Conservation (phyloP, 2,329 filamentous ascomycete genomes). For the Davidsoniella eucalypti region DNA sequence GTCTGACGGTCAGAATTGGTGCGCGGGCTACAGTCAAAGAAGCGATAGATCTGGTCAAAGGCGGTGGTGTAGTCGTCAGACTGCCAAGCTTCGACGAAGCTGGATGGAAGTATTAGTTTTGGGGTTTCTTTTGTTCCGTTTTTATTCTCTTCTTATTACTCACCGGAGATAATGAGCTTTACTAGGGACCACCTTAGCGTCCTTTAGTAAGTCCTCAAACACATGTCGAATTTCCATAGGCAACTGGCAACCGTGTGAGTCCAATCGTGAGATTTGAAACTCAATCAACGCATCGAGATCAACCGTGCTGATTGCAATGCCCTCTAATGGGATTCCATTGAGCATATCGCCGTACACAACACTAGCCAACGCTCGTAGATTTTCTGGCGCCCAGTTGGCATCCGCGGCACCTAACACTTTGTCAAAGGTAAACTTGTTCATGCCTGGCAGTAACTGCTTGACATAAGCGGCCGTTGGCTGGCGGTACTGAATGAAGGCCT, state of each 20-base stretch:
- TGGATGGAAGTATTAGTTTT: conserved; percentile 18
- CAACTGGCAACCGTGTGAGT: conserved; percentile 69
- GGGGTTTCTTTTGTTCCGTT: not conserved
- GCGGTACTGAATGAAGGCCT: conserved; percentile 63
- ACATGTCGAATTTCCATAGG: conserved; percentile 56
- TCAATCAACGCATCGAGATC: conserved; percentile 70
- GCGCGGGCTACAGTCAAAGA: conserved; percentile 85
- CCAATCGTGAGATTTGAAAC: conserved; percentile 77
- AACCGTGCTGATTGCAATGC: conserved; percentile 49
- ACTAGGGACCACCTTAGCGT: conserved; percentile 52
- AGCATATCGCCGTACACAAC: conserved; percentile 38
- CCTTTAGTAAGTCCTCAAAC: conserved; percentile 50
- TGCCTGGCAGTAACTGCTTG: conserved; percentile 43
- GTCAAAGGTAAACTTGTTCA: conserved; percentile 41
- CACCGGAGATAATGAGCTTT: conserved; percentile 61
- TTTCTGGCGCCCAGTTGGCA: conserved; percentile 31
- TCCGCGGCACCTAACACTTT: conserved; percentile 34
- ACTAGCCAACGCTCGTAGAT: conserved; percentile 28
- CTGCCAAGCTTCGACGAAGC: conserved; percentile 83
- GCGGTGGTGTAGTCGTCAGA: conserved; percentile 79
- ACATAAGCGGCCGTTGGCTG: conserved; percentile 54
- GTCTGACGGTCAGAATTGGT: conserved; percentile 66
- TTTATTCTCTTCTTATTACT: not conserved
- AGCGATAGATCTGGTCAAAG: conserved; percentile 81
- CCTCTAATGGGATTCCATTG: conserved; percentile 24